phyloP scores from a whole-genome alignment of 2,329 filamentous ascomycete genomes.

The Verticillium nonalfalfae region DNA sequence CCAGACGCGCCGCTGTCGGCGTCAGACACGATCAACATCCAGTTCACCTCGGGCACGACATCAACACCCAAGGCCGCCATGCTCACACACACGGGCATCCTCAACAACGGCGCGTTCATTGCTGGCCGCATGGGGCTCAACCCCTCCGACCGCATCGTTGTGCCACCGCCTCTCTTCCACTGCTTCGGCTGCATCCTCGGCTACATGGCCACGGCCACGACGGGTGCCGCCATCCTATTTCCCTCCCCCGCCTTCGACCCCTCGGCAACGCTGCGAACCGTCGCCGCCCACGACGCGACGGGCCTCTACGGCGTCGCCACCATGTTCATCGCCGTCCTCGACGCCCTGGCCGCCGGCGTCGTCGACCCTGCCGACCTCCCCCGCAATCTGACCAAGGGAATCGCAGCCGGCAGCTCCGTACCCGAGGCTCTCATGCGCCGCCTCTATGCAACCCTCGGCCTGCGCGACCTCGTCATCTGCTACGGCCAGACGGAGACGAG shows the following conservation, averaged over 20 bases:
- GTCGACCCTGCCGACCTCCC: slow-evolving; percentile 20
- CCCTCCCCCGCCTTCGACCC: slow-evolving; percentile 85
- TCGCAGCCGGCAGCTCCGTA: slow-evolving; percentile 81
- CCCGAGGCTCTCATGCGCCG: slow-evolving; percentile 75
- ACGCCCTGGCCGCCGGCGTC: slow-evolving; percentile 53
- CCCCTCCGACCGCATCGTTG: slow-evolving; percentile 68
- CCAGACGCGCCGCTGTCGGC: slow-evolving; percentile 44
- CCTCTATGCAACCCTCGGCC: slow-evolving; percentile 66
- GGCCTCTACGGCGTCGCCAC: slow-evolving; percentile 85
- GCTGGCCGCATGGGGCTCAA: slow-evolving; percentile 78
- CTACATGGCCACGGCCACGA: slow-evolving; percentile 91
- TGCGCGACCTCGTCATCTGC: slow-evolving; percentile 82
- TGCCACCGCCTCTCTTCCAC: slow-evolving; percentile 79
- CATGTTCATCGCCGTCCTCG: slow-evolving; percentile 87
- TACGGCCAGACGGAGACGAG: slow-evolving; percentile 95
- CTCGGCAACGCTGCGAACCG: slow-evolving; percentile 57
- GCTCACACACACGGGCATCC: slow-evolving; percentile 74
- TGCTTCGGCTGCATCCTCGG: slow-evolving; percentile 90
- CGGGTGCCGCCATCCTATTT: slow-evolving; percentile 74
- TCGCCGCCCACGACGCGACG: slow-evolving; percentile 45
- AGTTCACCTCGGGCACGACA: slow-evolving; percentile 96
- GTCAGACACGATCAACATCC: slow-evolving; percentile 81
- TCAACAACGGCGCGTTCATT: slow-evolving; percentile 88
- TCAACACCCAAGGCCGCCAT: slow-evolving; percentile 87
- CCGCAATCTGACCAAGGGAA: slow-evolving; percentile 68